Base-by-base conservation (phyloP, 345 rosid genomes). In the Passiflora organensis region DNA sequence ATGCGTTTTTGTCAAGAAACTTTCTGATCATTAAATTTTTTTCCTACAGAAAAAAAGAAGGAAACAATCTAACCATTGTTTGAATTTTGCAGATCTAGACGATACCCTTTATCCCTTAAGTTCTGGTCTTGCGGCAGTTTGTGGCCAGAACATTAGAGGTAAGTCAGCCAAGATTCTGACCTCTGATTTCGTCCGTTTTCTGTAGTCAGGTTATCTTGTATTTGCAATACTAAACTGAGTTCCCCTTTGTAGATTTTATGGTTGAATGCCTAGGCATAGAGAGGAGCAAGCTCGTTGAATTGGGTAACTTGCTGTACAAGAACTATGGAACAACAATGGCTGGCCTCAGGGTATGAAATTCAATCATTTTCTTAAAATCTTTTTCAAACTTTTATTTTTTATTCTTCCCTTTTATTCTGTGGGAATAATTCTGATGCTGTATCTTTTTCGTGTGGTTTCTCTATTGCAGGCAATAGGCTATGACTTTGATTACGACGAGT, bases 261-360 rank as follows among this genome's bases (percentile, higher is more conserved):
- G 71, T 79, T 56, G 99, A 93, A 65, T 63, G 66, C 53, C 87
- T 93, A 36, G 88, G 97, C 56, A 84, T 93, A 52, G 80, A 85
- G 1, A 59, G 62, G 64, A 77, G 74, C 72, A 80, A 81, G 58
- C 70, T 93, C 48, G 63, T 62, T 32, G 89, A 77, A 24, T 63
- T 89, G 72, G 86, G 91, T 59, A 75, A 86, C 53, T 70, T 77
- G 32, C 78, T 83, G 34, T 93, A 93, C 80, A 89, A 80, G 77
- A 83, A 93, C 60, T 89, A 89, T 64, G 99, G 99, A 55, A 93
- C 99, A 53, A 93, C 99, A 67, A 86, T 89, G 97, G 97, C 99
- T 61, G 99, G 99, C 58, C 97, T 93, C 19, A 77, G 95, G 77
- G 98, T 91, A 82, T 51, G 66, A 6, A 21, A 22, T 64, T 50